Conservation (phyloP, 1,139 yeast species). For the Yamadazyma buinensis region DNA sequence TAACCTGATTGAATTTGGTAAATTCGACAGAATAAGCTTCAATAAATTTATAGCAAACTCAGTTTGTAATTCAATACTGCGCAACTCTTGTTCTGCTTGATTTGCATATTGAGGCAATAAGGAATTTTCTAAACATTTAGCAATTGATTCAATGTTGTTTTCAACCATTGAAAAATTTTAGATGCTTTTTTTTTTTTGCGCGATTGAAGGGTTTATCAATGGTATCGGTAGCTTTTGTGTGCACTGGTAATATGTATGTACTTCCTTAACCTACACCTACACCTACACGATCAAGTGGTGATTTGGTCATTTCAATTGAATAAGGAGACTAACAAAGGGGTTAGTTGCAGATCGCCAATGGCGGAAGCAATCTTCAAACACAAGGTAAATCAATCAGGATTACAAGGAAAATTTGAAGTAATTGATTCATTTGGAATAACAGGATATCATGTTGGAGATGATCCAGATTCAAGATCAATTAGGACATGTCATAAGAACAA, state of each 20-base stretch:
- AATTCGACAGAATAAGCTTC: conserved; percentile 62
- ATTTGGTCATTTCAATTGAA: not conserved
- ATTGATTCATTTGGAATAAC: conserved; percentile 91
- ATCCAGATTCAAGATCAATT: conserved; percentile 73
- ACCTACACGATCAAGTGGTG: not conserved
- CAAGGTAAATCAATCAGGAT: conserved; percentile 50
- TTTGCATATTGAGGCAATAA: conserved; percentile 52
- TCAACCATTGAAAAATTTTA: too few species aligned
- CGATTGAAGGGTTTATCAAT: too few species aligned
- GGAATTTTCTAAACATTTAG: conserved; percentile 46
- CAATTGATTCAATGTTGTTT: conserved; percentile 40
- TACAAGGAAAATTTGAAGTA: conserved; percentile 33
- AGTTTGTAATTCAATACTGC: conserved; percentile 56
- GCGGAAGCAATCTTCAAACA: conserved; percentile 89
- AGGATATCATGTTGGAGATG: conserved; percentile 77
- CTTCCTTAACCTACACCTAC: not conserved
- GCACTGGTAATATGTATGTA: conserved; percentile 84
- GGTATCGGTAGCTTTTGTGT: conserved; percentile 79
- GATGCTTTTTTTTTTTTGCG: too few species aligned
- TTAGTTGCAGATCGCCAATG: conserved; percentile 93
- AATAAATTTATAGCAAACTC: conserved; percentile 77
- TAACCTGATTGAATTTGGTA: conserved; percentile 59
- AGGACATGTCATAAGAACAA: conserved; percentile 67
- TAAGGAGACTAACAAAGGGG: conserved; percentile 2
- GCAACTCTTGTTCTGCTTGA: conserved; percentile 57